A percentile compares a stretch with the other conserved stretches of the same genome.
Evolutionary conservation across 495 filamentous ascomycete genomes (phyloP).

Genomic region (Xylaria bambusicola): DNA sequence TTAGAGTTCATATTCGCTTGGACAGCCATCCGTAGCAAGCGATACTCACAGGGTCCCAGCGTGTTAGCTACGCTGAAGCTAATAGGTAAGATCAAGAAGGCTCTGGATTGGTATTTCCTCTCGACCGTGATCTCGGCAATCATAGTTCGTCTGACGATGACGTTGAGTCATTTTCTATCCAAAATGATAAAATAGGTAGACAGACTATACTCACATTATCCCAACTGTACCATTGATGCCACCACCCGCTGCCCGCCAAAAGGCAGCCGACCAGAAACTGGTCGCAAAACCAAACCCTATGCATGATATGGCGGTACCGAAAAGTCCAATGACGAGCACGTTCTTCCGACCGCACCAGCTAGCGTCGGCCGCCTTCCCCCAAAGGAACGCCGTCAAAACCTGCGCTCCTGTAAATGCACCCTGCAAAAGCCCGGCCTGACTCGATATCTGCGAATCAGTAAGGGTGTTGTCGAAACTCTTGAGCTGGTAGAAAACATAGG

Average conservation of each 20-base stretch:
- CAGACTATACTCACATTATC: slow-evolving; percentile 50
- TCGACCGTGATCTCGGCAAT: slow-evolving; percentile 70
- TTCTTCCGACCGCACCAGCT: slow-evolving; percentile 66
- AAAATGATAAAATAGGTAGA: neutral
- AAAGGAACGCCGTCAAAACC: slow-evolving; percentile 70
- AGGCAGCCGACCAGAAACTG: slow-evolving; percentile 62
- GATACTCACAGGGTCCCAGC: slow-evolving; percentile 56
- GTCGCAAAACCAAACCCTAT: slow-evolving; percentile 71
- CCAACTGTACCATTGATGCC: slow-evolving; percentile 73
- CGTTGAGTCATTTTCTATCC: neutral
- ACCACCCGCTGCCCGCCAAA: slow-evolving; percentile 66
- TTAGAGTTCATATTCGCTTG: neutral
- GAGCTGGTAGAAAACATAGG: slow-evolving; percentile 70
- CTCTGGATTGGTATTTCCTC: slow-evolving; percentile 56
- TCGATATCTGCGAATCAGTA: slow-evolving; percentile 63
- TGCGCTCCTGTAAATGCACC: slow-evolving; percentile 73
- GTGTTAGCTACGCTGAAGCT: slow-evolving; percentile 69
- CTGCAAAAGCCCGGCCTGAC: slow-evolving; percentile 69
- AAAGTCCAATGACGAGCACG: slow-evolving; percentile 65
- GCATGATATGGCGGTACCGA: slow-evolving; percentile 64
- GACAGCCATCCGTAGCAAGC: neutral
- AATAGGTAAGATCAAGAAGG: slow-evolving; percentile 63
- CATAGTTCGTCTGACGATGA: slow-evolving; percentile 55
- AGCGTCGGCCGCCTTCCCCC: slow-evolving; percentile 70
- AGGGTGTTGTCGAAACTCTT: slow-evolving; percentile 62